Percentiles rank a stretch among this genome's conserved stretches.
phyloP scores from a whole-genome alignment of 495 filamentous ascomycete genomes.

The Darksidea phi region DNA sequence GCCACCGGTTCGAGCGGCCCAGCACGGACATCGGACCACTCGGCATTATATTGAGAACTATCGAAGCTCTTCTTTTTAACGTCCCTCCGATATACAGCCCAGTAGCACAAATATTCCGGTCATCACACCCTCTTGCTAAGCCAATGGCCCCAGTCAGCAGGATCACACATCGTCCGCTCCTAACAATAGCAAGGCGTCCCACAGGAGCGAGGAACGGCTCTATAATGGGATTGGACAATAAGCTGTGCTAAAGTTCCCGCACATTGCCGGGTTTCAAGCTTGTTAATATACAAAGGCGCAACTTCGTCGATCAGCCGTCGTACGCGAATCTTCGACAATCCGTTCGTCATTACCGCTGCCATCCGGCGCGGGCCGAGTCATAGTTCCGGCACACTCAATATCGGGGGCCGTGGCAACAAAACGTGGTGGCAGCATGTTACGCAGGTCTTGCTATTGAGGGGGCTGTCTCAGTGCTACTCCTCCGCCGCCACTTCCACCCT shows the following conservation, averaged over 20 bases:
- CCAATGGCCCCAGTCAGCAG: background rate
- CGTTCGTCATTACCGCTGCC: slow-evolving; percentile 1
- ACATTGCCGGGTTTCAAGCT: background rate
- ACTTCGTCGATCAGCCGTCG: slow-evolving; percentile 25
- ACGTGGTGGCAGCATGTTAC: background rate
- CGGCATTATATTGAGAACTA: slow-evolving; percentile 2
- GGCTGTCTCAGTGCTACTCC: too few species aligned
- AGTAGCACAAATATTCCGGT: slow-evolving; percentile 20
- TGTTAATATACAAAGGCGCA: slow-evolving; percentile 6
- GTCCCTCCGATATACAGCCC: slow-evolving; percentile 1
- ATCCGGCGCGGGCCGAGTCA: slow-evolving; percentile 19
- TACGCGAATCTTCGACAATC: background rate
- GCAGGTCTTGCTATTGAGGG: too few species aligned
- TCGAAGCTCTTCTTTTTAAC: slow-evolving; percentile 8
- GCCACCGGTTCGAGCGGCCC: slow-evolving; percentile 16
- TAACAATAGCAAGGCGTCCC: background rate
- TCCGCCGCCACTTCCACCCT: too few species aligned
- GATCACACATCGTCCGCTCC: background rate
- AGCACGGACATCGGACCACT: slow-evolving; percentile 20
- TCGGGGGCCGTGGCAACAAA: background rate
- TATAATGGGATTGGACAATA: slow-evolving; percentile 1
- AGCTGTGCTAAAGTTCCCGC: background rate
- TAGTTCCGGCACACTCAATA: background rate
- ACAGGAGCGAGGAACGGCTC: background rate
- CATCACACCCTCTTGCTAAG: background rate